A percentile compares a stretch with the other conserved stretches of the same genome.
phyloP scores from a whole-genome alignment of 2,329 filamentous ascomycete genomes.

The Colletotrichum caudatum region DNA sequence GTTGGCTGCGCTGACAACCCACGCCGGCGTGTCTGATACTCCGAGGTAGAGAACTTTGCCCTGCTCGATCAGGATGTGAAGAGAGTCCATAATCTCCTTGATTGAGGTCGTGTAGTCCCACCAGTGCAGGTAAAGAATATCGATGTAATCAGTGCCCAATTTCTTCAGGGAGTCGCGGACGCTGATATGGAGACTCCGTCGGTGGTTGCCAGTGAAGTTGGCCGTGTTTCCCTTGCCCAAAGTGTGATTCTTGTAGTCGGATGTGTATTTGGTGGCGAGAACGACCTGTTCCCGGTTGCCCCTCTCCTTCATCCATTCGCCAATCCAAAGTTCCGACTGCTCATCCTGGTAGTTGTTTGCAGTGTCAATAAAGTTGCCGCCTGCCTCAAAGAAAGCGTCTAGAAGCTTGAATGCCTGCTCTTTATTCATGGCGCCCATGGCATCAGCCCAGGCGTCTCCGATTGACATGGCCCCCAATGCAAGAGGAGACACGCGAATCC shows the following conservation, averaged over 20 bases:
- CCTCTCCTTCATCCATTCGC: conserved; percentile 66
- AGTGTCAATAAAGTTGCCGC: conserved; percentile 78
- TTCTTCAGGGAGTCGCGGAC: conserved; percentile 58
- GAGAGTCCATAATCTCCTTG: conserved; percentile 57
- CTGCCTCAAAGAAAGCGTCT: conserved; percentile 67
- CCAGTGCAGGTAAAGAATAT: conserved; percentile 60
- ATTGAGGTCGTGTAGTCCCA: conserved; percentile 58
- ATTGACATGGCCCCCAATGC: conserved; percentile 66
- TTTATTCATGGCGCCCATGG: conserved; percentile 67
- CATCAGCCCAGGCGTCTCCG: conserved; percentile 57
- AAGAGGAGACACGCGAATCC: conserved; percentile 65
- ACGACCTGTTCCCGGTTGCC: conserved; percentile 66
- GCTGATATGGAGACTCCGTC: conserved; percentile 55
- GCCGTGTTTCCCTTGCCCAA: conserved; percentile 53
- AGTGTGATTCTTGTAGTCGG: conserved; percentile 56
- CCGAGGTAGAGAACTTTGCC: conserved; percentile 59
- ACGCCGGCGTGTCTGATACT: conserved; percentile 55
- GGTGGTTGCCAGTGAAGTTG: conserved; percentile 60
- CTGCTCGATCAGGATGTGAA: conserved; percentile 55
- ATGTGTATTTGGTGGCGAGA: conserved; percentile 68
- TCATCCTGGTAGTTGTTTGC: conserved; percentile 69
- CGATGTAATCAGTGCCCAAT: conserved; percentile 58
- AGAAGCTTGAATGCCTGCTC: conserved; percentile 67
- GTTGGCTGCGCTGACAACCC: conserved; percentile 55
- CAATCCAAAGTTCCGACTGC: conserved; percentile 68